Base-by-base conservation (phyloP, 2,329 filamentous ascomycete species). In the Corinectria fuckeliana region DNA sequence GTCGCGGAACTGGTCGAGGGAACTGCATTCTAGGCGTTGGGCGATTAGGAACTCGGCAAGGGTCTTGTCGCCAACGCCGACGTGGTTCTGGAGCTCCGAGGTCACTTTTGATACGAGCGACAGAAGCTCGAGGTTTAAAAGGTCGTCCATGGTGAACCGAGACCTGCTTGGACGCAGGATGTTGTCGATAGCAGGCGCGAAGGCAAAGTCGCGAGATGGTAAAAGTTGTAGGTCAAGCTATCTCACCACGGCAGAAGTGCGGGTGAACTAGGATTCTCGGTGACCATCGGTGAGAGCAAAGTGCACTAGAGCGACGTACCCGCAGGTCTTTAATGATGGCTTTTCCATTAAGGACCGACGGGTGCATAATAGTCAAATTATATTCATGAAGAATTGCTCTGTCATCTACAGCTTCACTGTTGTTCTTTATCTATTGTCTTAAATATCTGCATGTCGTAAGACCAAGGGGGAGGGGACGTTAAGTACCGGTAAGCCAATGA, bases 11-110 rank as follows among this genome's bases (percentile, higher is more conserved):
- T 91, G 88, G 51, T 83, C 77, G 56, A 91, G 81, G 25, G 84
- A 85, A 50, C 82, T 83, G 79, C 88, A 91, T 83, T 93, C 86
- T 74, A 90, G 78, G 70, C 96, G 92, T 74, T 97, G 91, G 62
- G 91, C 91, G 72, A 99, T 97, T 71, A 99, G 88, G 74, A 97
- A 99, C 77, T 99, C 95, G 68, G 95, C 93, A 23, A 99, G 87
- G 5, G 92, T 97, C 78, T 96, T 97, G 78, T 99, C 93, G 74
- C 86, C 91, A 69, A 97, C 88, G 56, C 93, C 92, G 60, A 98
- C 79, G 78, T 99, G 92, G 73, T 99, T 99, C 71, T 96, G 90
- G 52, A 99, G 84, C 77, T 99, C 95, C 16, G 91, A 94, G 13
- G 93, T 93, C 69, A 99, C 92, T 76, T 94, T 97, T 50, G 92